Percentiles rank a stretch among this genome's conserved stretches.
These are phyloP conservation scores for Trametes cingulata DNA, from an alignment of 768 basidiomycete species.

Conservation along the genomic window DNA sequence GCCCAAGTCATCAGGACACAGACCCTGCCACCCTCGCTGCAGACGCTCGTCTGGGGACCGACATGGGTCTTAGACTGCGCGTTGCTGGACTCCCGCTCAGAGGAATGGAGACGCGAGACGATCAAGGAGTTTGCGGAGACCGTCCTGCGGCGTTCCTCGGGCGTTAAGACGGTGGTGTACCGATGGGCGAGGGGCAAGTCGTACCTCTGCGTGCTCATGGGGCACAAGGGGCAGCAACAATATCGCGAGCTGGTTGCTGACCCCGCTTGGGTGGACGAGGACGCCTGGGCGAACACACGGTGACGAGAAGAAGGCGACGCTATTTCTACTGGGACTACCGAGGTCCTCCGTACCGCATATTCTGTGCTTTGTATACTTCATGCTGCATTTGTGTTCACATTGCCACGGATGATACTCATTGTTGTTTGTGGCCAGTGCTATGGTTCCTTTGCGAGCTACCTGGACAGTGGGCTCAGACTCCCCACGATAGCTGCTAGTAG, in stretches of 20 bases:
- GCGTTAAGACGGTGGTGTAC: neutral
- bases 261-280: neutral
- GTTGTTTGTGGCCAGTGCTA: too few species aligned
- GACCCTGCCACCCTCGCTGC: neutral
- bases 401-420: too few species aligned
- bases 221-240: neutral
- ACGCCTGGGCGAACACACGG: neutral
- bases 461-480: too few species aligned
- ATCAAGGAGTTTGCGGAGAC: neutral
- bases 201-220: neutral
- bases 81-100: neutral
- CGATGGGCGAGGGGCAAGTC: neutral
- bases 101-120: neutral
- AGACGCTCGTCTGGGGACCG: neutral
- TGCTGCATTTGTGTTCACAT: too few species aligned
- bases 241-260: neutral
- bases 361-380: too few species aligned
- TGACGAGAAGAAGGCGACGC: neutral
- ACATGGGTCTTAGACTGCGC: slow-evolving; percentile 5
- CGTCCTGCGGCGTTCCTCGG: neutral
- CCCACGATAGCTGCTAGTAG: too few species aligned
- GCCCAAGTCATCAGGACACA: neutral
- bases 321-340: too few species aligned
- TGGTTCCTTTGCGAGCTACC: too few species aligned
- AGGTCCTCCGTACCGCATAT: too few species aligned